These are phyloP conservation scores for Cytospora mali DNA, from an alignment of 2,329 filamentous ascomycete genomes.

Conservation along the genomic window DNA sequence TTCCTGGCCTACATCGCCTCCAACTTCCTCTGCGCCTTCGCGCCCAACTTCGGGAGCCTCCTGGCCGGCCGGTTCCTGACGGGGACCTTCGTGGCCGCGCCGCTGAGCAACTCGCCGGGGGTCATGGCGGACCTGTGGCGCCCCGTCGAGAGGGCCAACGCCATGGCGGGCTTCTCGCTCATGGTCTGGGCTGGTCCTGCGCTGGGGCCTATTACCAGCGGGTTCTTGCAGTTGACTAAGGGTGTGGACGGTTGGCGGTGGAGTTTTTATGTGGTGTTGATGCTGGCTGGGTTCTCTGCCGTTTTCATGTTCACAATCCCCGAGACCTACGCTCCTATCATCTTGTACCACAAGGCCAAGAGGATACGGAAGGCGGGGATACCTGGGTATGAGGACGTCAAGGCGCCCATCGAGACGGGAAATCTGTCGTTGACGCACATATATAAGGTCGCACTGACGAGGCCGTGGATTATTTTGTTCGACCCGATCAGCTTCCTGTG, in stretches of 20 bases:
- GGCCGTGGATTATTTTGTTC: slow-evolving; percentile 57
- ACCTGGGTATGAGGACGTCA: slow-evolving; percentile 54
- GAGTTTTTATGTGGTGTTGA: slow-evolving; percentile 52
- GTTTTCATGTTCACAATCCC: slow-evolving; percentile 59
- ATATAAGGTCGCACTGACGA: slow-evolving; percentile 51
- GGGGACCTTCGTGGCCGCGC: slow-evolving; percentile 57
- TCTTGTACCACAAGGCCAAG: slow-evolving; percentile 56
- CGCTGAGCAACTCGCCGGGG: slow-evolving; percentile 52
- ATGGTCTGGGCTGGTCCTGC: slow-evolving; percentile 58
- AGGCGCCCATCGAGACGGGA: slow-evolving; percentile 50
- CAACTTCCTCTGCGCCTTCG: slow-evolving; percentile 57
- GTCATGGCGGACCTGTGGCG: slow-evolving; percentile 58
- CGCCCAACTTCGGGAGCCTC: slow-evolving; percentile 54
- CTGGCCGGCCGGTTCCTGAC: slow-evolving; percentile 58
- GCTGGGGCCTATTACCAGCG: slow-evolving; percentile 56
- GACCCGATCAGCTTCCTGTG: slow-evolving; percentile 55
- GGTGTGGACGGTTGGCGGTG: slow-evolving; percentile 49
- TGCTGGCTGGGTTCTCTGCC: slow-evolving; percentile 43
- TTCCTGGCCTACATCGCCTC: slow-evolving; percentile 54
- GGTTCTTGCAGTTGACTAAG: slow-evolving; percentile 59
- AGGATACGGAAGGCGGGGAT: slow-evolving; percentile 53
- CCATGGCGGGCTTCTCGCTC: slow-evolving; percentile 56
- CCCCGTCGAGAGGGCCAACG: slow-evolving; percentile 53
- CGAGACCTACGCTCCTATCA: slow-evolving; percentile 54
- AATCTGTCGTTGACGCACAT: slow-evolving; percentile 46